A percentile compares a stretch with the other conserved stretches of the same genome.
These are phyloP conservation scores for Rhipidocladum racemiflorum DNA, from an alignment of 176 grass and related monocot genomes.

Conservation along the genomic window DNA sequence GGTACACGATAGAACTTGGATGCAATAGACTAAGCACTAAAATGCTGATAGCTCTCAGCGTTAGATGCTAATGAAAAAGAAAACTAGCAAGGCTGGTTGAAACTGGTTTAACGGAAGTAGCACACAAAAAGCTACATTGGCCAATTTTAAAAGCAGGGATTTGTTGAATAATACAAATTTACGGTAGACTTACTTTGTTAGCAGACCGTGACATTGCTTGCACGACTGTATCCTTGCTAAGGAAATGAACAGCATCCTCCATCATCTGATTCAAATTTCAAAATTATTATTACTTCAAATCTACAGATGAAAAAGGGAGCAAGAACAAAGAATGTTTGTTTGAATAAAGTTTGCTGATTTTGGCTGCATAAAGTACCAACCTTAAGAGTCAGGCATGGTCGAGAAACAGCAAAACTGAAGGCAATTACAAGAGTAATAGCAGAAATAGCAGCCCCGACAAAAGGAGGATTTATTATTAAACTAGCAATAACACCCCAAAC, in stretches of 20 bases:
- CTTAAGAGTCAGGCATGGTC: conserved; percentile 84
- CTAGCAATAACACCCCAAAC: conserved; percentile 97
- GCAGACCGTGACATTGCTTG: conserved; percentile 96
- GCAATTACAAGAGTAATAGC: conserved; percentile 89
- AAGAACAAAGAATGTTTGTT: conserved; percentile 21
- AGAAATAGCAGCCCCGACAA: conserved; percentile 84
- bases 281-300: conserved; percentile 7
- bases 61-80: conserved; percentile 20
- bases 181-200: conserved; percentile 64
- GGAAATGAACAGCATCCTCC: conserved; percentile 95
- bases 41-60: conserved; percentile 19
- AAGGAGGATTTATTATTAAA: conserved; percentile 81
- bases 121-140: conserved; percentile 7
- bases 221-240: conserved; percentile 93
- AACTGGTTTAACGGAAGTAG: conserved; percentile 17
- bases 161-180: conserved; percentile 6
- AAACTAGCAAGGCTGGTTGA: background rate
- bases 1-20: background rate
- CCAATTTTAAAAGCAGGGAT: background rate
- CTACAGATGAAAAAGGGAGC: conserved; percentile 16
- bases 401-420: conserved; percentile 95
- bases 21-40: conserved; percentile 9
- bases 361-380: conserved; percentile 45
- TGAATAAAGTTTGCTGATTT: conserved; percentile 13
- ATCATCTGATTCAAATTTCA: conserved; percentile 71